phyloP scores from a whole-genome alignment of 176 grass and related monocot species.

The Carex kokanica region DNA sequence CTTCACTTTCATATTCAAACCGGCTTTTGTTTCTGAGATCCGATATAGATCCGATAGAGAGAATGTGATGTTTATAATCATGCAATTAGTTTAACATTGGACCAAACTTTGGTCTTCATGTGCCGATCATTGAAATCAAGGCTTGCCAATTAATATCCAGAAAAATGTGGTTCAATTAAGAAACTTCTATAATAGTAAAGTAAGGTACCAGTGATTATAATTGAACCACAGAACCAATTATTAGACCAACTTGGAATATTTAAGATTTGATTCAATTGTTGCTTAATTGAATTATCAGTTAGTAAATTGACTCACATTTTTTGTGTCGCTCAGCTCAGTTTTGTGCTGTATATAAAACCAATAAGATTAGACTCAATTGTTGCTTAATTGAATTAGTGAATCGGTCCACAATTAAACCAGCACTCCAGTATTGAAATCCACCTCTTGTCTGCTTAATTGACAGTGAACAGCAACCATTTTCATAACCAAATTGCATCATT shows the following conservation, averaged over 20 bases:
- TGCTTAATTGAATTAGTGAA: background rate
- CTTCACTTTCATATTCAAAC: background rate
- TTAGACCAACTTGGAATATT: background rate
- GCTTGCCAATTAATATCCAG: background rate
- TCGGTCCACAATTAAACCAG: background rate
- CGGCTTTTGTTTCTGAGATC: background rate
- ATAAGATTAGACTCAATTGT: background rate
- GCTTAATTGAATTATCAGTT: background rate
- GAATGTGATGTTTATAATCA: background rate
- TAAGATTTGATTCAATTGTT: background rate
- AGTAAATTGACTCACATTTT: background rate
- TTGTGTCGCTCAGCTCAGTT: background rate
- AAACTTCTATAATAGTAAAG: background rate
- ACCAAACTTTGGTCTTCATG: background rate
- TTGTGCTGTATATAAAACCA: background rate
- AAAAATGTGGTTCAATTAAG: background rate
- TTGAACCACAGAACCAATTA: background rate
- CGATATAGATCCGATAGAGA: background rate
- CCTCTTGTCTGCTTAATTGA: background rate
- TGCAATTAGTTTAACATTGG: background rate
- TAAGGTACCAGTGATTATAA: background rate
- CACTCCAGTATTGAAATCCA: background rate
- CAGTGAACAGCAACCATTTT: background rate
- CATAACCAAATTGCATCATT: background rate
- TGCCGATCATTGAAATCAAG: background rate